Percentiles rank a stretch among this genome's conserved stretches.
Evolutionary conservation across 139 green algal species (phyloP).

Genomic region (Coccomyxa sp.): DNA sequence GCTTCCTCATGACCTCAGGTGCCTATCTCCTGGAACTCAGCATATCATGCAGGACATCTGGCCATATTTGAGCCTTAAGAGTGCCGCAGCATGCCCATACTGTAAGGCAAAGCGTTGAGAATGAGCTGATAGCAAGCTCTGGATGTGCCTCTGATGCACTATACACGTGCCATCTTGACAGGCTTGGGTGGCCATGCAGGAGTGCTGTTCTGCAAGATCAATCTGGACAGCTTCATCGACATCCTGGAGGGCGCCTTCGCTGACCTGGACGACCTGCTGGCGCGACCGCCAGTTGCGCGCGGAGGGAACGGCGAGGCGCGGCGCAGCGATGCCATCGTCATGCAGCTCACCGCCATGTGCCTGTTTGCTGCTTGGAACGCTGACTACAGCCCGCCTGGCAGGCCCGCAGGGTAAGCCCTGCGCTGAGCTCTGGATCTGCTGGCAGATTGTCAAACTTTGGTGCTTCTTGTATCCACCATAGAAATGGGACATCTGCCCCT

Average conservation of each 20-base stretch:
- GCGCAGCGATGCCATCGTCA: constrained; percentile 16
- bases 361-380: constrained; percentile 29
- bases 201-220: constrained; percentile 58
- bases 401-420: constrained; percentile 8
- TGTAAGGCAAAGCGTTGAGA: not conserved
- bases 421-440: not conserved
- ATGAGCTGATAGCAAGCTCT: not conserved
- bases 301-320: constrained; percentile 8
- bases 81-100: no score
- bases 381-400: not conserved
- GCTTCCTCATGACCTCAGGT: not conserved
- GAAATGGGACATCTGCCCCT: not conserved
- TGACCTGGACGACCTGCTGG: constrained; percentile 19
- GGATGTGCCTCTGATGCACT: not conserved
- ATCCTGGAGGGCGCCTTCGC: constrained; percentile 17
- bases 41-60: not conserved
- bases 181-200: constrained; percentile 21
- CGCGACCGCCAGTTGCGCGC: not conserved
- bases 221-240: constrained; percentile 37
- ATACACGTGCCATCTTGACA: not conserved
- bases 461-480: not conserved
- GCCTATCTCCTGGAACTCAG: not conserved
- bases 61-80: no score
- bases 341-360: constrained; percentile 39
- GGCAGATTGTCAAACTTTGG: not conserved